Conservation (phyloP, 768 basidiomycete genomes). For the Russula olivacea region DNA sequence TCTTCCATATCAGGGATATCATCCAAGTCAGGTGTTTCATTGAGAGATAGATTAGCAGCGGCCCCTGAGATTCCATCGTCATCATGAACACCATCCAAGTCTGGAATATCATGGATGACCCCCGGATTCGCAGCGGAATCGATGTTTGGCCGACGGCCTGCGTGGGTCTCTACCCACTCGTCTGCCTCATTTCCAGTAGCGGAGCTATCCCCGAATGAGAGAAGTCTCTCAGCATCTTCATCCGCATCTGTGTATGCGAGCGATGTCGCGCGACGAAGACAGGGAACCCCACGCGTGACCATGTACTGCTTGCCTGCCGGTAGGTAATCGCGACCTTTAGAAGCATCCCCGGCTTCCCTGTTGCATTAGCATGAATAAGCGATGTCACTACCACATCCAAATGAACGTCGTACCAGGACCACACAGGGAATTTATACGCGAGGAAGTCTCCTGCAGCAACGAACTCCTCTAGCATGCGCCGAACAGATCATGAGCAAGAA, state of each 20-base stretch:
- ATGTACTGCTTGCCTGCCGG: conserved; percentile 95
- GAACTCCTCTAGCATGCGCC: conserved; percentile 77
- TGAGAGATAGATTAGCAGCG: conserved; percentile 29
- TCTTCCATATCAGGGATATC: conserved; percentile 99
- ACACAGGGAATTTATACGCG: conserved; percentile 96
- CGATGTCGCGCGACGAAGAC: conserved; percentile 86
- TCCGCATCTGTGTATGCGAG: conserved; percentile 93
- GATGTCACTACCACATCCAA: conserved; percentile 8
- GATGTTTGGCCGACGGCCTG: conserved; percentile 54
- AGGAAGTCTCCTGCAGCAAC: conserved; percentile 97
- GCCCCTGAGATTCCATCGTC: conserved; percentile 30
- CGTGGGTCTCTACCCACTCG: conserved; percentile 99
- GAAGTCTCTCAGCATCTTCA: conserved; percentile 90
- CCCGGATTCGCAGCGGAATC: conserved; percentile 55
- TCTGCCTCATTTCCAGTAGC: conserved; percentile 55
- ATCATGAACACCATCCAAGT: conserved; percentile 58
- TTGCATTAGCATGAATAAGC: conserved; percentile 11
- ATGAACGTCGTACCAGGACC: conserved; percentile 71
- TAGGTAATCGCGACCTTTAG: conserved; percentile 86
- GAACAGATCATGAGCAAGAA: conserved; percentile 21
- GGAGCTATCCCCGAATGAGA: conserved; percentile 70
- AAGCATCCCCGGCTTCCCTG: conserved; percentile 91
- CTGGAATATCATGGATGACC: conserved; percentile 80
- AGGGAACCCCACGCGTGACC: conserved; percentile 93
- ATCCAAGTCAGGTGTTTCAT: conserved; percentile 83